Percentiles rank a stretch among this genome's conserved stretches.
Evolutionary conservation across 768 basidiomycete species (phyloP).

Genomic region (Pleurotus eryngii): DNA sequence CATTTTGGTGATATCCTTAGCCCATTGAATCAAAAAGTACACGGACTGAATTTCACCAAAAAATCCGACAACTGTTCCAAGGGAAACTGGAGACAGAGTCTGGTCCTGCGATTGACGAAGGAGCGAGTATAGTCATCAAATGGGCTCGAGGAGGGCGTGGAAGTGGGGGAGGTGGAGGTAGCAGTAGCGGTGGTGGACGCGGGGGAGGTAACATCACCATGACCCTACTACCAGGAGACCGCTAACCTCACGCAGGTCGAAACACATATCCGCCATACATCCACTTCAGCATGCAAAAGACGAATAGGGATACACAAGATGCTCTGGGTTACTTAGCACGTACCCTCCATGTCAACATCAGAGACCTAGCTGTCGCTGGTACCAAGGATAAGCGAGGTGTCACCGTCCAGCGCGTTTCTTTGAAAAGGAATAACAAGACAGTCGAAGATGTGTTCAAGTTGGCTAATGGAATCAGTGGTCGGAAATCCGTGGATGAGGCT

Average conservation of each 20-base stretch:
- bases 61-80: slow-evolving; percentile 73
- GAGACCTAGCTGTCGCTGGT: slow-evolving; percentile 87
- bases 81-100: slow-evolving; percentile 87
- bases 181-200: slow-evolving; percentile 27
- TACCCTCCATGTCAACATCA: slow-evolving; percentile 68
- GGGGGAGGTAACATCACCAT: slow-evolving; percentile 31
- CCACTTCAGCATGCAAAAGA: slow-evolving; percentile 95
- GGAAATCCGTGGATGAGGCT: slow-evolving; percentile 55
- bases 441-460: slow-evolving; percentile 84
- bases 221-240: too few relatives aligned
- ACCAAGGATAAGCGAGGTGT: slow-evolving; percentile 99
- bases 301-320: slow-evolving; percentile 97
- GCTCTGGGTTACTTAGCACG: slow-evolving; percentile 80
- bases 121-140: slow-evolving; percentile 75
- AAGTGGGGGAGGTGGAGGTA: slow-evolving; percentile 35
- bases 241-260: slow-evolving; percentile 46
- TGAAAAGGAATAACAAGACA: slow-evolving; percentile 72
- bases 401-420: slow-evolving; percentile 86
- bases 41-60: slow-evolving; percentile 79
- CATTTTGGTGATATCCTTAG: slow-evolving; percentile 35
- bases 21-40: slow-evolving; percentile 79
- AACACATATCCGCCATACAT: slow-evolving; percentile 83
- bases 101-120: slow-evolving; percentile 59
- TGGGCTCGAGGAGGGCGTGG: slow-evolving; percentile 58
- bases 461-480: slow-evolving; percentile 62